These are phyloP conservation scores for Fusarium sp. DNA, from an alignment of 2,329 filamentous ascomycete species.

Conservation along the genomic window DNA sequence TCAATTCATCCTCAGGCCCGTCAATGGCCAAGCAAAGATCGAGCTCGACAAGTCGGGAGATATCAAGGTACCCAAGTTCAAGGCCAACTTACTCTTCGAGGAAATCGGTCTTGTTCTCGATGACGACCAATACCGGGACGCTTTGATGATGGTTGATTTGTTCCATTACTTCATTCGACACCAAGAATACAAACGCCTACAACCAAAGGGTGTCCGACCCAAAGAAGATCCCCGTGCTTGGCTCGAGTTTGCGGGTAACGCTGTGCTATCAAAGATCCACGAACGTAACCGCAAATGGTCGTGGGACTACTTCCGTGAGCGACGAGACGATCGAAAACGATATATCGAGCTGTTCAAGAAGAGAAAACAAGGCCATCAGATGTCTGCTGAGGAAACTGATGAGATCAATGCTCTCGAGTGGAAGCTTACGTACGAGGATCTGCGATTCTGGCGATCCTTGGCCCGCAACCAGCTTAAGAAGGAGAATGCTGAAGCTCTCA, in stretches of 20 bases:
- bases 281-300: constrained; percentile 93
- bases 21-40: constrained; percentile 93
- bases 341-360: constrained; percentile 99
- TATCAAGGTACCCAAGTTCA: constrained; percentile 81
- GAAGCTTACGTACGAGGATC: constrained; percentile 92
- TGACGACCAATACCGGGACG: constrained; percentile 96
- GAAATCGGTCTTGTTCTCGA: constrained; percentile 98
- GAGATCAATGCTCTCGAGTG: constrained; percentile 82
- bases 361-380: constrained; percentile 78
- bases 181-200: constrained; percentile 93
- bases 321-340: constrained; percentile 84
- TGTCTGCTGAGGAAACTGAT: constrained; percentile 75
- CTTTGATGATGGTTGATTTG: constrained; percentile 95
- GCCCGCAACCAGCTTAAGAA: constrained; percentile 95
- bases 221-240: constrained; percentile 94
- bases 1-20: constrained; percentile 95
- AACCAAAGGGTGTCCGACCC: constrained; percentile 81
- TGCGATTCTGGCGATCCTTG: constrained; percentile 96
- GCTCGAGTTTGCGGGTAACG: constrained; percentile 90
- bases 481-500: constrained; percentile 91
- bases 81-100: constrained; percentile 91
- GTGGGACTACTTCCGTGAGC: constrained; percentile 94
- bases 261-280: constrained; percentile 92
- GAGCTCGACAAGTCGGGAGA: constrained; percentile 95
- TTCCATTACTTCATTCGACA: constrained; percentile 99